A percentile compares a stretch with the other conserved stretches of the same genome.
Evolutionary conservation across 1,139 yeast genomes (phyloP).

Genomic region (Debaryomyces sp.): DNA sequence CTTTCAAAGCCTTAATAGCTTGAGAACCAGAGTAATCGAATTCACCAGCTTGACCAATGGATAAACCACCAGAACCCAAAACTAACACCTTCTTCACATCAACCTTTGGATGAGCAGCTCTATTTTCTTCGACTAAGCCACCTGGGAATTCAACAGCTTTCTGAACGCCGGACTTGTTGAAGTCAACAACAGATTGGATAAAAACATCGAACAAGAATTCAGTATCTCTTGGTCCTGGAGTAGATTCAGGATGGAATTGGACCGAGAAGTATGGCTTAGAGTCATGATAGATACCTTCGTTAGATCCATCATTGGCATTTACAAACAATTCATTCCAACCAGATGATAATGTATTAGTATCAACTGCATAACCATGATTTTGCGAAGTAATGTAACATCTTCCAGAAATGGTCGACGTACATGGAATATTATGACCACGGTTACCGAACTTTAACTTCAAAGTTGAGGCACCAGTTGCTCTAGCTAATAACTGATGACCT

Average conservation of each 20-base stretch:
- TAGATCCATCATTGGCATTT: constrained; percentile 95
- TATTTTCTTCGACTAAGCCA: constrained; percentile 73
- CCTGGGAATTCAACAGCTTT: constrained; percentile 91
- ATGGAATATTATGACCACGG: constrained; percentile 99
- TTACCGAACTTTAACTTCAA: constrained; percentile 95
- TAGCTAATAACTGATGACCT: constrained; percentile 96
- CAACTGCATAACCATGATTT: constrained; percentile 98
- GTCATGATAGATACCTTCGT: constrained; percentile 96
- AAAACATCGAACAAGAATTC: constrained; percentile 96
- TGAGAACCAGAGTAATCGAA: constrained; percentile 98
- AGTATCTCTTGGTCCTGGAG: constrained; percentile 99
- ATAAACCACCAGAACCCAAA: constrained; percentile 97
- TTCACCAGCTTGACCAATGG: constrained; percentile 99
- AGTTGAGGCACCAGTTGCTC: constrained; percentile 95
- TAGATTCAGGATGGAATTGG: constrained; percentile 99
- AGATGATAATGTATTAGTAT: constrained; percentile 64
- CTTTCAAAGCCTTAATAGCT: constrained; percentile 92
- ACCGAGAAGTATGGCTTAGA: constrained; percentile 94
- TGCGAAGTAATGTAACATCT: constrained; percentile 98
- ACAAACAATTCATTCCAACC: constrained; percentile 96
- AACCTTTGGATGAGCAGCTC: constrained; percentile 71
- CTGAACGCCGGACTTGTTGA: constrained; percentile 54
- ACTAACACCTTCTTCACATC: constrained; percentile 93
- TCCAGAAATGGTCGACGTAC: constrained; percentile 90
- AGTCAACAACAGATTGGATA: constrained; percentile 75